Conservation (phyloP, 306 rosid genomes). For the barrel medic (Medicago truncatula) region MtrunA17r5.0-ANR NC_053045.1:52402501-52403000, state of each 20-base stretch:
- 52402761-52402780: constrained; percentile 76
- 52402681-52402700: constrained; percentile 70
- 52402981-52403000: constrained; percentile 55
- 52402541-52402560: too few species aligned
- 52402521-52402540: too few species aligned
- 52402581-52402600: background rate
- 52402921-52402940: constrained; percentile 83
- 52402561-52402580: background rate
- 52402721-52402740: constrained; percentile 71
- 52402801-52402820: constrained; percentile 60
- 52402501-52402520: too few species aligned
- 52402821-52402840: constrained; percentile 38
- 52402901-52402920: background rate
- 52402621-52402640: constrained; percentile 6
- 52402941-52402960: constrained; percentile 73
- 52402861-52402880: background rate
- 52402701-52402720: constrained; percentile 66
- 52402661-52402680: constrained; percentile 75
- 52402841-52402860: constrained; percentile 1
- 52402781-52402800: constrained; percentile 62
- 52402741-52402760: constrained; percentile 86
- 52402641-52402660: constrained; percentile 89
- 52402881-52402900: background rate
- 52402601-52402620: background rate
- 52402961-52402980: constrained; percentile 57